Base-by-base conservation (phyloP, 1,284 basidiomycete genomes). In the Cryptococcus depauperatus region DNA sequence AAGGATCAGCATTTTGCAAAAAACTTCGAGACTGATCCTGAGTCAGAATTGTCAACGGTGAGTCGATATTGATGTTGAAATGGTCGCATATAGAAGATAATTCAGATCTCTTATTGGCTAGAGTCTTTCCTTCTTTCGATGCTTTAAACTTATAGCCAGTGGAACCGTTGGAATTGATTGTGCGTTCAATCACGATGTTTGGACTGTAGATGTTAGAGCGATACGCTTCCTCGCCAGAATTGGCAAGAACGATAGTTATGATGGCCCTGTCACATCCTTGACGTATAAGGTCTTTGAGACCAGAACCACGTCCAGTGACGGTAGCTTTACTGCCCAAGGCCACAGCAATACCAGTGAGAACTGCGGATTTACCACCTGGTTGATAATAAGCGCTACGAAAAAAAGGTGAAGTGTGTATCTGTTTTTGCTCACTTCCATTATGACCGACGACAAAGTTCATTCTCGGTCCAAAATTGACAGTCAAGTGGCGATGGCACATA, bases 401-500 rank as follows among this genome's bases (percentile, higher is more conserved):
- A n/a, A n/a, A n/a, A n/a, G n/a, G n/a, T n/a, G n/a, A n/a, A n/a
- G n/a, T n/a, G n/a, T n/a, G n/a, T n/a, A n/a, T n/a, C n/a, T n/a
- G n/a, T n/a, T n/a, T n/a, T n/a, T 0, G 56, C 65, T 54, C 47
- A 70, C 69, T 71, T 34, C 77, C 76, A 58, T 78, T 79, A 75
- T 66, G 72, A 77, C 95, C 95, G 47, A 96, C 93, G 55, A 99
- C 84, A 64, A 98, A 97, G 72, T 98, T 97, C 64, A 97, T 85
- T 66, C 90, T 87, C 3, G 84, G 82, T 1, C 84, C 88, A 56
- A 95, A 88, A 5, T 77, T 75, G 67, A 95, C 85, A 0, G 76
- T 80, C 38, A 92, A 77, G 66, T 79, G 82, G 61, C 81, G 77
- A 73, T 98, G 95, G 66, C 91, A 96, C 92, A 98, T 96, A 71